A percentile compares a stretch with the other conserved stretches of the same genome.
Evolutionary conservation across 2,329 filamentous ascomycete species (phyloP).

Genomic region (Apiospora rasikravindrae): DNA sequence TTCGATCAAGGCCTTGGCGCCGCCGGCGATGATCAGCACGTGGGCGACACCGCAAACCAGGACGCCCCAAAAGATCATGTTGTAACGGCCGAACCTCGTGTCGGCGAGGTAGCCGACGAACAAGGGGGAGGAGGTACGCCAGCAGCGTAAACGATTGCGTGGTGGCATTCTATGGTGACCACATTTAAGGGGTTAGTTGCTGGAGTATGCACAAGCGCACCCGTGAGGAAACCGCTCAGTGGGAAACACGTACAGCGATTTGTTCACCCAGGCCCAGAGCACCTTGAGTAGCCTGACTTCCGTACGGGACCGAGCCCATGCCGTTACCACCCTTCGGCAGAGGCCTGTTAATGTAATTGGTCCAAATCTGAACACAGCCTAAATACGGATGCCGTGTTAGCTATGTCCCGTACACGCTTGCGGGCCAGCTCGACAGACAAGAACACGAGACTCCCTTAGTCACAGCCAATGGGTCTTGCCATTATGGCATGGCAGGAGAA

Average conservation of each 20-base stretch:
- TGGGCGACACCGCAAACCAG: conserved; percentile 70
- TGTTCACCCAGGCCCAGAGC: conserved; percentile 62
- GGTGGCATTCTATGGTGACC: conserved; percentile 46
- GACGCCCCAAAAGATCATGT: conserved; percentile 74
- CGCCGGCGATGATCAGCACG: conserved; percentile 68
- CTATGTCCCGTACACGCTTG: too few relatives aligned
- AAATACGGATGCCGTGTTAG: not conserved
- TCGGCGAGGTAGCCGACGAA: conserved; percentile 67
- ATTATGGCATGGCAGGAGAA: not conserved
- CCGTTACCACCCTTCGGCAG: conserved; percentile 59
- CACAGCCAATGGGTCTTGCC: too few relatives aligned
- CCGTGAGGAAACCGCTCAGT: not conserved
- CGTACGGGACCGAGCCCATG: conserved; percentile 47
- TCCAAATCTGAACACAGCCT: conserved; percentile 29
- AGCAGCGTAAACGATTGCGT: conserved; percentile 61
- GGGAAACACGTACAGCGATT: conserved; percentile 38
- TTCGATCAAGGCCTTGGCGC: conserved; percentile 49
- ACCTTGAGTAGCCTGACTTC: conserved; percentile 55
- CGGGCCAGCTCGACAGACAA: conserved; percentile 41
- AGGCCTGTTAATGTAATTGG: conserved; percentile 67
- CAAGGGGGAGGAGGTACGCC: conserved; percentile 63
- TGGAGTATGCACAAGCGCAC: too few relatives aligned
- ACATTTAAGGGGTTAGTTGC: not conserved
- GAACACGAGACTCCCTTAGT: too few relatives aligned
- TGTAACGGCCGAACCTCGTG: conserved; percentile 71